These are phyloP conservation scores for Didymellaceae sp. DNA, from an alignment of 2,329 filamentous ascomycete species.

Conservation along the genomic window DNA sequence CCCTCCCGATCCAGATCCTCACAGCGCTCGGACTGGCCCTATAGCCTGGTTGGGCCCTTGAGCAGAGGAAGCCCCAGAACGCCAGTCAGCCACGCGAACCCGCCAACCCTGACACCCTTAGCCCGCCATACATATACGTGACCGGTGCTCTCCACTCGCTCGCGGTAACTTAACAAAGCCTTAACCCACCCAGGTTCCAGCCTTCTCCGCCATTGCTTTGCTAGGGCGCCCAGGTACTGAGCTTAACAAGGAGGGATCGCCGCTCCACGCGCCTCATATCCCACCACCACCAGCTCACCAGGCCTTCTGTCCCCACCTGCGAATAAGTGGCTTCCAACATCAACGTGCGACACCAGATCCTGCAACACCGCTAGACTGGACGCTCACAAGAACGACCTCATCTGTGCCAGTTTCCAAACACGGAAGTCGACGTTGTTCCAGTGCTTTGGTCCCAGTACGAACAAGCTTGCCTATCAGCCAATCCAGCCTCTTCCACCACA, in stretches of 20 bases:
- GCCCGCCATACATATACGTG: slow-evolving; percentile 54
- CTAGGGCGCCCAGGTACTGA: slow-evolving; percentile 54
- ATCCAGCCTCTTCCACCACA: slow-evolving; percentile 35
- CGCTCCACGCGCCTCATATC: slow-evolving; percentile 49
- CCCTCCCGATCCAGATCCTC: slow-evolving; percentile 51
- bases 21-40: slow-evolving; percentile 51
- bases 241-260: slow-evolving; percentile 59
- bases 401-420: slow-evolving; percentile 29
- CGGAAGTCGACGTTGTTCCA: slow-evolving; percentile 38
- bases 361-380: slow-evolving; percentile 35
- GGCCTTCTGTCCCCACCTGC: slow-evolving; percentile 25
- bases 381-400: slow-evolving; percentile 23
- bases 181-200: slow-evolving; percentile 54
- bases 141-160: slow-evolving; percentile 50
- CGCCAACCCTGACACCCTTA: slow-evolving; percentile 47
- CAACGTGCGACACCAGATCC: slow-evolving; percentile 46
- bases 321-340: slow-evolving; percentile 29
- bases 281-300: slow-evolving; percentile 40
- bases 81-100: slow-evolving; percentile 53
- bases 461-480: slow-evolving; percentile 30
- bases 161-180: slow-evolving; percentile 42
- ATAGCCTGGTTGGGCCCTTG: slow-evolving; percentile 50
- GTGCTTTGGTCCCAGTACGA: slow-evolving; percentile 31
- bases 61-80: slow-evolving; percentile 41
- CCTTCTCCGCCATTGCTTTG: slow-evolving; percentile 54